phyloP scores from a whole-genome alignment of 768 basidiomycete species.

The Lactifluus piperatus region DNA sequence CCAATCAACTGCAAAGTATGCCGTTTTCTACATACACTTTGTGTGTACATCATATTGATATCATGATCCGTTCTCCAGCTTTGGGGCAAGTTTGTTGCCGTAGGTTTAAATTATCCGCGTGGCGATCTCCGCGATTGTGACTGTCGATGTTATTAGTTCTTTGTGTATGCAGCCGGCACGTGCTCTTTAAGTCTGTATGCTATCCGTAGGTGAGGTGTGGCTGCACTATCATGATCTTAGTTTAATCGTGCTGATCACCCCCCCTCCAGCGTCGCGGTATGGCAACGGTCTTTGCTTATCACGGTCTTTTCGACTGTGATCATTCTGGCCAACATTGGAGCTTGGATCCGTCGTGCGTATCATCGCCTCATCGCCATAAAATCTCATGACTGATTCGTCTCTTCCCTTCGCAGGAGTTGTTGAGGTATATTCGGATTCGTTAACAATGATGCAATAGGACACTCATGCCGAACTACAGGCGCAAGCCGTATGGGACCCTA shows the following conservation, averaged over 20 bases:
- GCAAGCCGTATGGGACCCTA: neutral
- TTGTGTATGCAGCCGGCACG: constrained; percentile 4
- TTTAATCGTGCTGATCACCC: neutral
- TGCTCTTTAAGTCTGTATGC: constrained; percentile 11
- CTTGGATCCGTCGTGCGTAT: constrained; percentile 13
- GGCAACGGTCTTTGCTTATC: constrained; percentile 1
- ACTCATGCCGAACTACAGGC: neutral
- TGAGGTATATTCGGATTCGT: neutral
- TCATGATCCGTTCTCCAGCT: neutral
- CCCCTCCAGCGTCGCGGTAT: constrained; percentile 9
- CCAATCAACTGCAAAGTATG: constrained; percentile 12
- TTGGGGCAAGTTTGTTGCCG: constrained; percentile 3
- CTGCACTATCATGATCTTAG: neutral
- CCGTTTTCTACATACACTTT: neutral
- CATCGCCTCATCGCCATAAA: neutral
- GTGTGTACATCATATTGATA: neutral
- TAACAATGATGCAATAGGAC: neutral
- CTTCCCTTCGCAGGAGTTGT: neutral
- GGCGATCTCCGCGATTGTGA: neutral
- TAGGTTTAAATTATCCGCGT: neutral
- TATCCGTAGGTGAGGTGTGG: constrained; percentile 12
- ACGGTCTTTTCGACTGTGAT: neutral
- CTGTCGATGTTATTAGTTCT: neutral
- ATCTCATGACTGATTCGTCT: neutral
- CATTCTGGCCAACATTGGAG: neutral